Percentiles rank a stretch among this genome's conserved stretches.
Conservation (phyloP, 2,329 filamentous ascomycete species). For the Hyphodiscus sp. region DNA sequence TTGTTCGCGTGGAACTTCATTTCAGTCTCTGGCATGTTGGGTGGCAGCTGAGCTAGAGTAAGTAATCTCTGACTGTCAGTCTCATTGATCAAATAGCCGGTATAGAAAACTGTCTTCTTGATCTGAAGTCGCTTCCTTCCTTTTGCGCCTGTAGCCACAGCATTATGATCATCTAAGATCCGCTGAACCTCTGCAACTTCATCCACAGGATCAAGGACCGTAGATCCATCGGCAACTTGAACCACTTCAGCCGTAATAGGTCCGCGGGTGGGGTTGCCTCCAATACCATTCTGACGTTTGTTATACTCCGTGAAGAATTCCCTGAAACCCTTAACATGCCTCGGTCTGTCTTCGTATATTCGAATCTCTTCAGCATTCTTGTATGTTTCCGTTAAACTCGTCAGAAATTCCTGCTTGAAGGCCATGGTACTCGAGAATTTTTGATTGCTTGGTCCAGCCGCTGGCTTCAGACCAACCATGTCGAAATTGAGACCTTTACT, state of each 20-base stretch:
- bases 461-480: conserved; percentile 80
- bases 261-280: conserved; percentile 49
- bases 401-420: conserved; percentile 86
- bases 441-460: conserved; percentile 72
- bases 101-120: conserved; percentile 85
- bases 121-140: conserved; percentile 54
- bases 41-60: conserved; percentile 59
- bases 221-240: conserved; percentile 72
- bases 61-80: conserved; percentile 67
- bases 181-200: conserved; percentile 82
- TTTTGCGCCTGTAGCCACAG: conserved; percentile 39
- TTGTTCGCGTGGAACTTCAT: conserved; percentile 81
- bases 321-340: conserved; percentile 73
- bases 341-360: conserved; percentile 61
- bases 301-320: conserved; percentile 81
- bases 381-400: conserved; percentile 80
- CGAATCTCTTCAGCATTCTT: conserved; percentile 73
- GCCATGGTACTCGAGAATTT: conserved; percentile 76
- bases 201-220: conserved; percentile 66
- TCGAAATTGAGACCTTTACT: conserved; percentile 82
- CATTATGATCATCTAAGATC: conserved; percentile 84
- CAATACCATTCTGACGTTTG: conserved; percentile 40
- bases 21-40: conserved; percentile 58
- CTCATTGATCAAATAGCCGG: conserved; percentile 76
- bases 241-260: conserved; percentile 75